Percentiles rank a stretch among this genome's conserved stretches.
These are phyloP conservation scores for Psilocybe mexicana DNA, from an alignment of 1,284 basidiomycete genomes.

Conservation along the genomic window DNA sequence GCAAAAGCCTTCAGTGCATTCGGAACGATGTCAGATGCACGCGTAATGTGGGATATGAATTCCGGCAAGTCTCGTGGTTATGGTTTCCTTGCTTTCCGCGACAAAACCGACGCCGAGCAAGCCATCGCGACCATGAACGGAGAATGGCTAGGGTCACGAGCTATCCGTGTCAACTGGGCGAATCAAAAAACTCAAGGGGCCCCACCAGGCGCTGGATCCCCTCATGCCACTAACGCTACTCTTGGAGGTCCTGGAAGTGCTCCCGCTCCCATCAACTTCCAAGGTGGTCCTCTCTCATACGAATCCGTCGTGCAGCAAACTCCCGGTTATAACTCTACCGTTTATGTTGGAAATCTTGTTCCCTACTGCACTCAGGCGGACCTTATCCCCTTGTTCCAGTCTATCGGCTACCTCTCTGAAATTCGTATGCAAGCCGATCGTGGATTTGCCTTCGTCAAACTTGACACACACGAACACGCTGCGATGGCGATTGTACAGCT, in stretches of 20 bases:
- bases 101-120: constrained; percentile 97
- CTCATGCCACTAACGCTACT: constrained; percentile 35
- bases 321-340: constrained; percentile 90
- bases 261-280: constrained; percentile 83
- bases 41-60: constrained; percentile 99
- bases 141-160: constrained; percentile 96
- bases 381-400: constrained; percentile 94
- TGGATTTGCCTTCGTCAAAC: constrained; percentile 97
- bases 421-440: constrained; percentile 98
- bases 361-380: constrained; percentile 95
- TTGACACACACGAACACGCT: constrained; percentile 96
- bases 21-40: constrained; percentile 92
- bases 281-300: constrained; percentile 84
- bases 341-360: constrained; percentile 98
- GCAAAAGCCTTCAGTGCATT: constrained; percentile 95
- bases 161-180: constrained; percentile 99
- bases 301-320: constrained; percentile 89
- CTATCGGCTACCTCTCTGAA: constrained; percentile 96
- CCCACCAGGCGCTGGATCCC: constrained; percentile 37
- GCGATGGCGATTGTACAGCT: constrained; percentile 96
- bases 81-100: constrained; percentile 91
- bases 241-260: constrained; percentile 46
- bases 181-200: constrained; percentile 94
- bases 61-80: constrained; percentile 96
- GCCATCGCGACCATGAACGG: constrained; percentile 99